Evolutionary conservation across 371 early-diverging fungal species (phyloP), one percentile per base, ranked within the genome.

Genomic region (Coemansia sp.): DNA sequence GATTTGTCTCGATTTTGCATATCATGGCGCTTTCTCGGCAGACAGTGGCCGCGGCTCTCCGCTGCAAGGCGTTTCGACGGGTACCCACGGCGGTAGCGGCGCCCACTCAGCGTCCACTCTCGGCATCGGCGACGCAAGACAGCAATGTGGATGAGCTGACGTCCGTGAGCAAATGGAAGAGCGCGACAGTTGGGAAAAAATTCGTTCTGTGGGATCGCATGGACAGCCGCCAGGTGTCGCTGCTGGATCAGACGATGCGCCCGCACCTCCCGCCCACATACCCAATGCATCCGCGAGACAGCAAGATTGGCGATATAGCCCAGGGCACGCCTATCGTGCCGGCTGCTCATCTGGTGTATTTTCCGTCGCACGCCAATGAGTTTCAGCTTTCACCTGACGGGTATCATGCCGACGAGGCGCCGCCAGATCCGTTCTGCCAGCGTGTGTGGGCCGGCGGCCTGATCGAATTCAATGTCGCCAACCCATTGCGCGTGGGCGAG

Each of bases 371-470:
- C 39, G 78, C 81, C n/a, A 79, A 79, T 16, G 92, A 92, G 61
- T 45, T 45, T 4, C 80, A 87, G 41, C 81, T 94, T 5, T 86
- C 91, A 7, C 52, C 72, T 4, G 94, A 94, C 67, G 95, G 95
- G 1, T 92, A 92, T 68, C 88, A 88, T 59, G 77, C 82, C 35
- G 82, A 81, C 7, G 87, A 87, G 59, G 80, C 85, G 1, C 94
- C 94, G 1, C 94, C 95, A 0, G 74, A 69, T 6, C 91, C 92
- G 0, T 94, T 85, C 61, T 65, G 78, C 36, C 85, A 86, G 42
- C 86, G 95, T 1, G 85, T 94, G 84, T 94, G 94, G 94, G 93
- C 88, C 3, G 92, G 93, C 9, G 94, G 93, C 4, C 69, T 74
- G 12, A 77, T 93, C 16, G 78, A 80, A 39, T 90, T 82, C 77